Percentiles rank a stretch among this genome's conserved stretches.
phyloP scores from a whole-genome alignment of 768 basidiomycete species.

The Mycena rosella region DNA sequence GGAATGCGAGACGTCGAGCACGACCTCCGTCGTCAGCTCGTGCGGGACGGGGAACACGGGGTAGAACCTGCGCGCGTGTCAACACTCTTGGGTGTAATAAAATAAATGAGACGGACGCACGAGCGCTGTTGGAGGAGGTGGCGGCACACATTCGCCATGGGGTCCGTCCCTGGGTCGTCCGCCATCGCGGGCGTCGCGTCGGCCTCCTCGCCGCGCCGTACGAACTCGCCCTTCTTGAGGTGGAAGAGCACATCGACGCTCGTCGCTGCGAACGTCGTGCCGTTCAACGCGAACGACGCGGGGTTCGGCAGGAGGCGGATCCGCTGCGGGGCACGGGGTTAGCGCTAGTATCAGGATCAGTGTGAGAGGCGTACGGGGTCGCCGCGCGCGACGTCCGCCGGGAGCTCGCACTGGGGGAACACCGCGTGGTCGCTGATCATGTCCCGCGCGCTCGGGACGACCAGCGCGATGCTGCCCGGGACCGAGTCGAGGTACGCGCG shows the following conservation, averaged over 20 bases:
- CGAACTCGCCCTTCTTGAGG: slow-evolving; percentile 85
- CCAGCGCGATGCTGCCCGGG: slow-evolving; percentile 77
- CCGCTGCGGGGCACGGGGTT: slow-evolving; percentile 58
- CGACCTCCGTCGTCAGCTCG: slow-evolving; percentile 82
- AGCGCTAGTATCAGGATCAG: neutral
- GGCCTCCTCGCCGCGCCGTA: slow-evolving; percentile 74
- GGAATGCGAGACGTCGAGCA: slow-evolving; percentile 90
- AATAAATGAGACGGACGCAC: slow-evolving; percentile 56
- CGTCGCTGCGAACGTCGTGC: slow-evolving; percentile 80
- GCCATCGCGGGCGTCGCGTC: slow-evolving; percentile 57
- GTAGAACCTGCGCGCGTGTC: slow-evolving; percentile 77
- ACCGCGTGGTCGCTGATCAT: slow-evolving; percentile 82
- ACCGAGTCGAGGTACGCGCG: slow-evolving; percentile 67
- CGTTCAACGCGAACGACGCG: slow-evolving; percentile 86
- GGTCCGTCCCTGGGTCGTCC: slow-evolving; percentile 69
- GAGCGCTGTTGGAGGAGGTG: slow-evolving; percentile 90
- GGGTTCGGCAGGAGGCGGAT: slow-evolving; percentile 91
- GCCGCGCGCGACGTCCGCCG: slow-evolving; percentile 52
- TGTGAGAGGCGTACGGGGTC: slow-evolving; percentile 63
- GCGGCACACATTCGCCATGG: slow-evolving; percentile 83
- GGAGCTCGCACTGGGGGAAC: slow-evolving; percentile 84
- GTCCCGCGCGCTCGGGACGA: slow-evolving; percentile 89
- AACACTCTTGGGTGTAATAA: neutral
- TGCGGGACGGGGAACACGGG: slow-evolving; percentile 91
- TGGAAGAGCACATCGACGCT: slow-evolving; percentile 93